Evolutionary conservation across 164 flowering plant species (phyloP).

Genomic region (Annona squamosa): DNA sequence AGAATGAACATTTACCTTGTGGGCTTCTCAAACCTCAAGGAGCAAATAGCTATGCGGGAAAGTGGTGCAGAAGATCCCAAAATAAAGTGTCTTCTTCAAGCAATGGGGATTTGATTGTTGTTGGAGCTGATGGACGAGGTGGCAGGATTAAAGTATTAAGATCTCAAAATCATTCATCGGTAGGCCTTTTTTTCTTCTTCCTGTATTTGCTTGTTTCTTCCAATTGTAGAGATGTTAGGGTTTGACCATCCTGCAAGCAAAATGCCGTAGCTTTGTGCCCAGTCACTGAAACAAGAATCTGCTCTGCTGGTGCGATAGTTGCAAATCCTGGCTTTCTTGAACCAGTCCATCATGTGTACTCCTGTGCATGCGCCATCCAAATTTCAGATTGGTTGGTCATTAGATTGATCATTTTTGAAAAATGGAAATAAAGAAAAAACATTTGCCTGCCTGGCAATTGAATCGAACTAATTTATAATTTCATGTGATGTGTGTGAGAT

Average conservation of each 20-base stretch:
- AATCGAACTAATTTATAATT: neutral
- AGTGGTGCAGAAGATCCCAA: conserved; percentile 82
- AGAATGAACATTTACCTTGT: conserved; percentile 53
- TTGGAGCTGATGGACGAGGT: conserved; percentile 96
- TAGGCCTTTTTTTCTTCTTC: conserved; percentile 21
- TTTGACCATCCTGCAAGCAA: neutral
- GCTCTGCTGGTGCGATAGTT: neutral
- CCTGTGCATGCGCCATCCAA: neutral
- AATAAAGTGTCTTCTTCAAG: conserved; percentile 16
- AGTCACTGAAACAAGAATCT: neutral
- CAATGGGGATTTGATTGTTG: conserved; percentile 50
- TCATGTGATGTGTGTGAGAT: neutral
- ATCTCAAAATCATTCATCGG: conserved; percentile 39
- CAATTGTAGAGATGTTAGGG: neutral
- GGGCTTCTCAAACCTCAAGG: conserved; percentile 84
- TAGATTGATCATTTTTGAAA: neutral
- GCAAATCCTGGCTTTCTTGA: too few relatives aligned
- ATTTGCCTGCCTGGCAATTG: neutral
- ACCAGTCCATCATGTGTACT: neutral
- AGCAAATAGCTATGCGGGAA: conserved; percentile 60
- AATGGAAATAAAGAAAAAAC: neutral
- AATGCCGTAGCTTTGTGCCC: neutral
- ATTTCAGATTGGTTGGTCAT: neutral
- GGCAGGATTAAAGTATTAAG: conserved; percentile 74
- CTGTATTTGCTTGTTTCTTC: neutral